Evolutionary conservation across 1,139 yeast genomes (phyloP), one percentile per base, ranked within the genome.

Genomic region (Magnusiomyces tetraspermus): DNA sequence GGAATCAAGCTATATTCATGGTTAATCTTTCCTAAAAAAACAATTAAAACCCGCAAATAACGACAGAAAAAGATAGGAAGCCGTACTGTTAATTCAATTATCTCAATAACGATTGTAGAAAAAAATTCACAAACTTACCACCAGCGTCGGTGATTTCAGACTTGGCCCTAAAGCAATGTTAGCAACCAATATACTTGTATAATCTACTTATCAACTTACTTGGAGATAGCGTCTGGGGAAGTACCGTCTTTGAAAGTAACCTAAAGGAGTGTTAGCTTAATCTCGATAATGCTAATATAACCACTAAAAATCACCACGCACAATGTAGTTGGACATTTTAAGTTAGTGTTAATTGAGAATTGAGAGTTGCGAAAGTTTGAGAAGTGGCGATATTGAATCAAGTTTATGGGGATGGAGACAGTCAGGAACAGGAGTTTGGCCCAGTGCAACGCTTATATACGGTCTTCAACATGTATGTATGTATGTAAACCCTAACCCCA

Each of bases 1-100:
- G 60, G 63, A 57, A 64, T 59, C 41, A 64, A 54, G 10, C 61
- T 56, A 60, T 62, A 64, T 52, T 64, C 63, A 46, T 63, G 64
- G 45, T 52, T 52, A 44, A 64, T 57, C 36, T 38, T 53, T 48
- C 65, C 65, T 42, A 42, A 3, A 30, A 30, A 13, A 13, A 30
- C 11, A 30, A 13, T 30, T 30, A 30, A 13, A 8, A 8, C 13
- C 33, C 8, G 13, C 33, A 30, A n/a, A n/a, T n/a, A n/a, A n/a
- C n/a, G n/a, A n/a, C n/a, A n/a, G n/a, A n/a, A n/a, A n/a, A n/a
- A n/a, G n/a, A n/a, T n/a, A n/a, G n/a, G n/a, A n/a, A n/a, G n/a
- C n/a, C n/a, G n/a, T n/a, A n/a, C n/a, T n/a, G n/a, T n/a, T n/a
- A n/a, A n/a, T n/a, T n/a, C n/a, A n/a, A n/a, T n/a, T n/a, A n/a